These are phyloP conservation scores for Sporothrix curviconia DNA, from an alignment of 2,329 filamentous ascomycete species.

Conservation along the genomic window DNA sequence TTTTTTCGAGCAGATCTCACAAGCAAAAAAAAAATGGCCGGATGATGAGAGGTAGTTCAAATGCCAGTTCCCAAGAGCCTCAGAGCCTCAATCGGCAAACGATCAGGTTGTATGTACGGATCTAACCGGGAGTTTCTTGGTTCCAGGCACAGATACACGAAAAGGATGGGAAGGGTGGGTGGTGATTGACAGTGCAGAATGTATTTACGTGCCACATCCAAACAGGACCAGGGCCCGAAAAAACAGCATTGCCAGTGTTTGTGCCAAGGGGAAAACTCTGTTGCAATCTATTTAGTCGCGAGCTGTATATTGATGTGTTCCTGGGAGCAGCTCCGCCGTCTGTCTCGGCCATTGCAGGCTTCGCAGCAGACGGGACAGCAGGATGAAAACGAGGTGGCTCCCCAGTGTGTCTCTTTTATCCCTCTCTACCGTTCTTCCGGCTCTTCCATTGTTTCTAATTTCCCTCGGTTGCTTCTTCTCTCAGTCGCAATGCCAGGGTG, in stretches of 20 bases:
- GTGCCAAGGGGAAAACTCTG: too few species aligned
- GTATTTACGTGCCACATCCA: not conserved
- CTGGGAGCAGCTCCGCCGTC: not conserved
- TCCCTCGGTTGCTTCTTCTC: not conserved
- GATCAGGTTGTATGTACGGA: not conserved
- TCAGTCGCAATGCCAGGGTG: not conserved
- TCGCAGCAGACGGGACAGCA: not conserved
- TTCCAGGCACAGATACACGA: not conserved
- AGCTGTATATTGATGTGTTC: not conserved
- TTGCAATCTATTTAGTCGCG: not conserved
- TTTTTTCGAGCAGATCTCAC: not conserved
- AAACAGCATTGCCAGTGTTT: too few species aligned
- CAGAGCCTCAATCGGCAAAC: not conserved
- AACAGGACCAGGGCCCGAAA: too few species aligned
- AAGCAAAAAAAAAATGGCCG: not conserved
- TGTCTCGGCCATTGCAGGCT: too few species aligned
- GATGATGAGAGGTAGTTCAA: not conserved
- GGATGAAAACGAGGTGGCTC: too few species aligned
- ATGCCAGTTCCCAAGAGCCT: not conserved
- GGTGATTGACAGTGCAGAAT: not conserved
- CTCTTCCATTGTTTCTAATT: too few species aligned
- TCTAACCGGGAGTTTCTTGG: not conserved
- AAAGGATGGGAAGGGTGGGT: not conserved
- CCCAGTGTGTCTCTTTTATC: too few species aligned
- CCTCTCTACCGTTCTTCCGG: too few species aligned